Conservation (phyloP, 305 asterid species). For the Fraxinus albicans region DNA sequence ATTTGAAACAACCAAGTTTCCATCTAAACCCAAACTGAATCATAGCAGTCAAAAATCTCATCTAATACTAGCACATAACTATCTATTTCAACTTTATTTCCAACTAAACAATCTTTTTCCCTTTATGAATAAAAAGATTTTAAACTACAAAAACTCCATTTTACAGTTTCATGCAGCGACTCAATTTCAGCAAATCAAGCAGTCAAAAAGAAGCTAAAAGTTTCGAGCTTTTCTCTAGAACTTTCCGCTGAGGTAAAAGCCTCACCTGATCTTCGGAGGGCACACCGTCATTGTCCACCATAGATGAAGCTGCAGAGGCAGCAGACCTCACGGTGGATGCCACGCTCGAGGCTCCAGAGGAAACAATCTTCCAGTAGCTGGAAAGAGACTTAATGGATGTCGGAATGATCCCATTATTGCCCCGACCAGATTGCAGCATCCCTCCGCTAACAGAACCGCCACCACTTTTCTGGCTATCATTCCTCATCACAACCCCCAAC, state of each 20-base stretch:
- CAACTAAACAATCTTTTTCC: neutral
- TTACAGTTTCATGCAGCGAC: neutral
- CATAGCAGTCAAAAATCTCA: neutral
- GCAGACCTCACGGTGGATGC: slow-evolving; percentile 14
- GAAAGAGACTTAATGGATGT: slow-evolving; percentile 5
- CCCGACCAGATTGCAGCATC: neutral
- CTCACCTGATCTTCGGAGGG: slow-evolving; percentile 10
- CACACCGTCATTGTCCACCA: slow-evolving; percentile 13
- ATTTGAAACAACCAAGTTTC: neutral
- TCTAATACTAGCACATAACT: neutral
- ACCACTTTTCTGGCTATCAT: neutral
- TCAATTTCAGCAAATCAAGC: neutral
- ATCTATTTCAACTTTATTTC: neutral
- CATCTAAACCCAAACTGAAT: neutral
- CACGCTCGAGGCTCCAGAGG: slow-evolving; percentile 10
- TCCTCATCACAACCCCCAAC: slow-evolving; percentile 4
- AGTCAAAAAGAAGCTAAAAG: neutral
- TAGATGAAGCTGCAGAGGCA: slow-evolving; percentile 13
- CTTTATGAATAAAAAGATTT: neutral
- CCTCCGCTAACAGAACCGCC: neutral
- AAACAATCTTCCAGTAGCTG: slow-evolving; percentile 10
- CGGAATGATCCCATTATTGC: slow-evolving; percentile 8
- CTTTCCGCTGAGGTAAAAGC: neutral
- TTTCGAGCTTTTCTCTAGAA: neutral
- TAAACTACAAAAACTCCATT: neutral